Conservation (phyloP, 306 rosid species). For the Medicago lupulina region DNA sequence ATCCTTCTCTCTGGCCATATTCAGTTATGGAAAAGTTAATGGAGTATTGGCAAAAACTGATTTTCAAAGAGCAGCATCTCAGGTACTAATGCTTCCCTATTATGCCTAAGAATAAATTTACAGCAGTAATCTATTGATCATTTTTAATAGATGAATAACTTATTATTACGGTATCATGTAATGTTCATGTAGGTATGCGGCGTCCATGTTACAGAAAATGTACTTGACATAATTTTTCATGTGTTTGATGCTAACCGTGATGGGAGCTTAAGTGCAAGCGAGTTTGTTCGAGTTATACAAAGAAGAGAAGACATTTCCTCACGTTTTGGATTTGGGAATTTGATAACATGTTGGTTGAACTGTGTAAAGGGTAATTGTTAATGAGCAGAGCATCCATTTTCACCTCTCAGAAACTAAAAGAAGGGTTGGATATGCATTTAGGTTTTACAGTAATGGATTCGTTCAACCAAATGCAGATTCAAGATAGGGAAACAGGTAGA, state of each 20-base stretch:
- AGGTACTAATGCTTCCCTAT: conserved; percentile 50
- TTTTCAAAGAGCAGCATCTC: conserved; percentile 86
- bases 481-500: neutral
- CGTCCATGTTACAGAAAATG: conserved; percentile 51
- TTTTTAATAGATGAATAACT: conserved; percentile 11
- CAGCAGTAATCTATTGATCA: neutral
- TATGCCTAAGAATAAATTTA: neutral
- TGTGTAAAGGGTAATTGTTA: conserved; percentile 56
- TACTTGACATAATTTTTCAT: conserved; percentile 77
- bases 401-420: conserved; percentile 24
- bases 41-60: conserved; percentile 67
- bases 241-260: conserved; percentile 74
- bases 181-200: conserved; percentile 69
- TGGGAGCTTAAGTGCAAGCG: conserved; percentile 63
- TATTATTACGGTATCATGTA: conserved; percentile 22
- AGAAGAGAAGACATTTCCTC: conserved; percentile 51
- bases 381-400: conserved; percentile 43
- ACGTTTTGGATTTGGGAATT: conserved; percentile 46
- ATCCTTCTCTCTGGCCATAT: conserved; percentile 73
- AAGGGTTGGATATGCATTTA: conserved; percentile 21
- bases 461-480: conserved; percentile 17
- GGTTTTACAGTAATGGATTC: conserved; percentile 15
- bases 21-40: conserved; percentile 78
- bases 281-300: conserved; percentile 67
- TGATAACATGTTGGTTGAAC: conserved; percentile 60